Conservation (phyloP, 140 eudicot species). For the Flaveria floridana region DNA sequence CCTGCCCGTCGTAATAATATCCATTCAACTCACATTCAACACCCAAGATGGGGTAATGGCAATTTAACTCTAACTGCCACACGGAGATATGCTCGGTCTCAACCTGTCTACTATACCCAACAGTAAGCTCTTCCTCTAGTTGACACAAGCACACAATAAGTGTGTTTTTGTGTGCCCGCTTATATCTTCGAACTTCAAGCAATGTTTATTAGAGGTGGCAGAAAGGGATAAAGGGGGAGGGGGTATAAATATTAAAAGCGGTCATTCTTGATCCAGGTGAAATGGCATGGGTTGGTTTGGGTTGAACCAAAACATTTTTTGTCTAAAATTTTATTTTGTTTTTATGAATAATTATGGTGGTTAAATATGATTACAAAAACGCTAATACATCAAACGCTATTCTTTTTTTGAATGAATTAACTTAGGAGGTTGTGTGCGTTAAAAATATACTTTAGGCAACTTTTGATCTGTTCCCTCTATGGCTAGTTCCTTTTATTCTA, state of each 20-base stretch:
- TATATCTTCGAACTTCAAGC: slow-evolving; percentile 3
- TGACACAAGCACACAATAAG: neutral
- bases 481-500: neutral
- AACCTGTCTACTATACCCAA: slow-evolving; percentile 38
- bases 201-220: neutral
- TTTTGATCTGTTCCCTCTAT: slow-evolving; percentile 2
- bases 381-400: neutral
- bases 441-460: neutral
- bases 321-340: slow-evolving; percentile 1
- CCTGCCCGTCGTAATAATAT: slow-evolving; percentile 37
- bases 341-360: neutral
- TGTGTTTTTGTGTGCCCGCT: neutral
- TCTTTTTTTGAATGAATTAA: neutral
- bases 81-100: slow-evolving; percentile 32
- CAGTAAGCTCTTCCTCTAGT: slow-evolving; percentile 35
- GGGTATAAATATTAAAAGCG: neutral
- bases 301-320: neutral
- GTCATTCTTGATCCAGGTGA: neutral
- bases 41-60: slow-evolving; percentile 38
- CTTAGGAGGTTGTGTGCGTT: neutral
- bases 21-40: slow-evolving; percentile 34
- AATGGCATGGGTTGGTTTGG: neutral
- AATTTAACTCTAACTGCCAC: slow-evolving; percentile 37
- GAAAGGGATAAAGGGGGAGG: neutral
- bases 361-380: neutral